Conservation (phyloP, 345 rosid genomes). For the Psidium guajava region DNA sequence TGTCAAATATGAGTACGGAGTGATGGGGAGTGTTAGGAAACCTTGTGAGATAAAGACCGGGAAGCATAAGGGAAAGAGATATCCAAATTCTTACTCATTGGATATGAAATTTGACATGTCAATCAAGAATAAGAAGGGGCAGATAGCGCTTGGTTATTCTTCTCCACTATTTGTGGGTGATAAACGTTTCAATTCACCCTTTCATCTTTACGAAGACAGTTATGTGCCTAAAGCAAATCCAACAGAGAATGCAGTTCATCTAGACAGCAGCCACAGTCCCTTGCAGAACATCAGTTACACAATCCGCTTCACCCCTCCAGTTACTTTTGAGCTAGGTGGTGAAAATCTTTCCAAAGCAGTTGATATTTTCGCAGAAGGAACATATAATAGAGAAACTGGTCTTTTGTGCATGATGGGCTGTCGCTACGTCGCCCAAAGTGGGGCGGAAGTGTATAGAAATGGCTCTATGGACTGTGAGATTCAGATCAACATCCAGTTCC, state of each 20-base stretch:
- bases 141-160: constrained; percentile 29
- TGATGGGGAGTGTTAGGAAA: constrained; percentile 22
- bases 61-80: constrained; percentile 32
- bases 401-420: constrained; percentile 86
- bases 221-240: background rate
- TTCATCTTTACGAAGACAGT: background rate
- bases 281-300: constrained; percentile 57
- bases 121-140: constrained; percentile 30
- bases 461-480: constrained; percentile 53
- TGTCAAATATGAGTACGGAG: constrained; percentile 48
- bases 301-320: constrained; percentile 19
- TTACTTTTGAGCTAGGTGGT: constrained; percentile 10
- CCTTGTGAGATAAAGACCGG: constrained; percentile 25
- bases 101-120: constrained; percentile 68
- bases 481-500: constrained; percentile 38
- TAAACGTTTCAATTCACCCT: constrained; percentile 10
- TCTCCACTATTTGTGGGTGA: constrained; percentile 61
- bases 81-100: constrained; percentile 39
- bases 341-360: constrained; percentile 10
- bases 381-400: constrained; percentile 48
- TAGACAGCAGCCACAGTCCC: constrained; percentile 16
- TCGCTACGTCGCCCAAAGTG: constrained; percentile 14
- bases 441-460: constrained; percentile 3
- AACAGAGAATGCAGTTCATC: constrained; percentile 6
- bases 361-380: constrained; percentile 71